phyloP scores from a whole-genome alignment of 257 asterid genomes.

The Nemophila menziesii region DNA sequence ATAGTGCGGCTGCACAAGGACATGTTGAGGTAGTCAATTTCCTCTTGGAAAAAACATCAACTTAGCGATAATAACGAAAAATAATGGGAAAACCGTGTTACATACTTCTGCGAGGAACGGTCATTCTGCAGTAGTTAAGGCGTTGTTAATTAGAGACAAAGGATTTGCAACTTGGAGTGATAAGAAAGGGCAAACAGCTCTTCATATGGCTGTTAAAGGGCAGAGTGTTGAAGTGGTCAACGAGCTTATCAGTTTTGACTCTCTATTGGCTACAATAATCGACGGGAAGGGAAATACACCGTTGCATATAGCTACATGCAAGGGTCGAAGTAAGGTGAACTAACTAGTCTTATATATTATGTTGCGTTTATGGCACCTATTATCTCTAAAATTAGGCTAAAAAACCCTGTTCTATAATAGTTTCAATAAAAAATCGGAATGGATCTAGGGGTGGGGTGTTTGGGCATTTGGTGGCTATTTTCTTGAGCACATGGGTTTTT shows the following conservation, averaged over 20 bases:
- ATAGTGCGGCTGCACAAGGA: slow-evolving; percentile 68
- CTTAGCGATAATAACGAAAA: slow-evolving; percentile 55
- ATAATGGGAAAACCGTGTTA: slow-evolving; percentile 59
- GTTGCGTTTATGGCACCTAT: background rate
- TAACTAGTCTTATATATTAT: too few relatives aligned
- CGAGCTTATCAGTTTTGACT: slow-evolving; percentile 32
- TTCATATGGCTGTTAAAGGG: slow-evolving; percentile 80
- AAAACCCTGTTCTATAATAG: too few relatives aligned
- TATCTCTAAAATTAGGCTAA: too few relatives aligned
- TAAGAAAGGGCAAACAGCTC: slow-evolving; percentile 79
- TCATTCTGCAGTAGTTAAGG: slow-evolving; percentile 47
- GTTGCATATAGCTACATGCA: slow-evolving; percentile 61
- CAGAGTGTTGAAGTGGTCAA: slow-evolving; percentile 34
- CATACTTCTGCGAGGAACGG: slow-evolving; percentile 73
- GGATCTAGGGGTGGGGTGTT: too few relatives aligned
- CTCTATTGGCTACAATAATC: slow-evolving; percentile 24
- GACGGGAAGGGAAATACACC: slow-evolving; percentile 63
- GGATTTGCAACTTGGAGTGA: slow-evolving; percentile 47
- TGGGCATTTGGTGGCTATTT: too few relatives aligned
- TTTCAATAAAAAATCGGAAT: too few relatives aligned
- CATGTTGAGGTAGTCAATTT: slow-evolving; percentile 45
- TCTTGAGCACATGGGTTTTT: too few relatives aligned
- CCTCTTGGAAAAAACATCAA: slow-evolving; percentile 50
- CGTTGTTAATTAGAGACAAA: slow-evolving; percentile 47
- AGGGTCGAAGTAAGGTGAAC: slow-evolving; percentile 49